Conservation (phyloP, 2,329 filamentous ascomycete species). For the Botrytis medusae region DNA sequence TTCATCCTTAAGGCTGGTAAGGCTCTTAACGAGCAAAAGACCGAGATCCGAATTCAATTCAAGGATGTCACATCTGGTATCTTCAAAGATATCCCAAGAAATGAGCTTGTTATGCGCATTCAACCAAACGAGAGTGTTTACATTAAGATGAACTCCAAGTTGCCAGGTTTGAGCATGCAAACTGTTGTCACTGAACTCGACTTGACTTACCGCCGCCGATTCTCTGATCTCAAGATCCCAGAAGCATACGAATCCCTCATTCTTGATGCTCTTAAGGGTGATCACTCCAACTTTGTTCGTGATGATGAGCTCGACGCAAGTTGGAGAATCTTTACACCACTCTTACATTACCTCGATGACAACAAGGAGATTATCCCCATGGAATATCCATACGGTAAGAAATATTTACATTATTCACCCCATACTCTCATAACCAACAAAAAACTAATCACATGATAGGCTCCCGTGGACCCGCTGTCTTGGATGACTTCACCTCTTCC, state of each 20-base stretch:
- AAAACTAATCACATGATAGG: slow-evolving; percentile 52
- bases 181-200: slow-evolving; percentile 98
- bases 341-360: slow-evolving; percentile 96
- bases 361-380: slow-evolving; percentile 99
- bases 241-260: slow-evolving; percentile 99
- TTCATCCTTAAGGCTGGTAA: slow-evolving; percentile 99
- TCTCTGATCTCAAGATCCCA: slow-evolving; percentile 98
- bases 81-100: slow-evolving; percentile 99
- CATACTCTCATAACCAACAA: not conserved
- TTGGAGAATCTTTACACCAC: slow-evolving; percentile 97
- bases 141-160: slow-evolving; percentile 99
- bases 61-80: slow-evolving; percentile 99
- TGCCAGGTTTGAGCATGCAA: slow-evolving; percentile 98
- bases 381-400: slow-evolving; percentile 97
- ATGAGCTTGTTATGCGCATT: slow-evolving; percentile 98
- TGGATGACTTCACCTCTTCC: slow-evolving; percentile 96
- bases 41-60: slow-evolving; percentile 98
- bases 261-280: slow-evolving; percentile 94
- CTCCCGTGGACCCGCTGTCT: slow-evolving; percentile 90
- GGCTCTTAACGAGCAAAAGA: slow-evolving; percentile 99
- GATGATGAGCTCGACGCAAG: slow-evolving; percentile 95
- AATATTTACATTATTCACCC: not conserved
- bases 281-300: slow-evolving; percentile 98
- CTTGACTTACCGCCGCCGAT: slow-evolving; percentile 94
- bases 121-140: slow-evolving; percentile 99